Conservation (phyloP, 495 filamentous ascomycete species). For the Penicillium arizonense region DNA sequence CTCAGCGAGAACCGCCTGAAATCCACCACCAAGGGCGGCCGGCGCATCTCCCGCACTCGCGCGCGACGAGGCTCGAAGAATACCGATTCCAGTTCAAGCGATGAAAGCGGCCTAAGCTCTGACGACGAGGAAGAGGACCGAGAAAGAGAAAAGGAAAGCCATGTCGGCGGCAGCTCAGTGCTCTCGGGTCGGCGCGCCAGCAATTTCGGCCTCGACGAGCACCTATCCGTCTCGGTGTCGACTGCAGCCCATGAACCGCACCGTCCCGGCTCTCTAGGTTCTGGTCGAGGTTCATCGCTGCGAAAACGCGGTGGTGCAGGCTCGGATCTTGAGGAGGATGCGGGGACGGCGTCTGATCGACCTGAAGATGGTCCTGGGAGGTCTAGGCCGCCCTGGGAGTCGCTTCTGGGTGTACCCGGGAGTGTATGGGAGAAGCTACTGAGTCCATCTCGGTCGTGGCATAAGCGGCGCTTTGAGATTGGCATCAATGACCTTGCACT, state of each 20-base stretch:
- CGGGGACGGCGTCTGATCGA: slow-evolving; percentile 39
- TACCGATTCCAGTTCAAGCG: slow-evolving; percentile 45
- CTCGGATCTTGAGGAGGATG: slow-evolving; percentile 46
- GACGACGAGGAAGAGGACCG: slow-evolving; percentile 52
- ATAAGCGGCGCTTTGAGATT: slow-evolving; percentile 85
- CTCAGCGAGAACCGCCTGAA: slow-evolving; percentile 43
- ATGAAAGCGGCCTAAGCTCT: slow-evolving; percentile 45
- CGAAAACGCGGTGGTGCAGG: slow-evolving; percentile 34
- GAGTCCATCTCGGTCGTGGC: slow-evolving; percentile 74
- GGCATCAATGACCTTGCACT: slow-evolving; percentile 81
- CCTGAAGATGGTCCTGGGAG: slow-evolving; percentile 52
- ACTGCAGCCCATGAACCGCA: slow-evolving; percentile 32
- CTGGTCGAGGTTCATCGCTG: slow-evolving; percentile 34
- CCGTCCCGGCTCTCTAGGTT: slow-evolving; percentile 42
- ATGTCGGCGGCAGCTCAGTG: slow-evolving; percentile 21
- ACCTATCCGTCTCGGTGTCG: slow-evolving; percentile 25
- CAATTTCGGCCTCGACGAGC: slow-evolving; percentile 40
- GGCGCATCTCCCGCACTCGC: slow-evolving; percentile 35
- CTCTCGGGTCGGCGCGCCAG: slow-evolving; percentile 32
- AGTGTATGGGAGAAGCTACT: slow-evolving; percentile 81
- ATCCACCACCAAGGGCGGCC: slow-evolving; percentile 31
- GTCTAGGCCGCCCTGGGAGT: slow-evolving; percentile 68
- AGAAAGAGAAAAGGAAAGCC: slow-evolving; percentile 14
- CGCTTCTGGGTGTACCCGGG: slow-evolving; percentile 70
- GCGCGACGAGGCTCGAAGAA: slow-evolving; percentile 29